Evolutionary conservation across 495 filamentous ascomycete species (phyloP).

Genomic region (Trichoderma orchidacearum): DNA sequence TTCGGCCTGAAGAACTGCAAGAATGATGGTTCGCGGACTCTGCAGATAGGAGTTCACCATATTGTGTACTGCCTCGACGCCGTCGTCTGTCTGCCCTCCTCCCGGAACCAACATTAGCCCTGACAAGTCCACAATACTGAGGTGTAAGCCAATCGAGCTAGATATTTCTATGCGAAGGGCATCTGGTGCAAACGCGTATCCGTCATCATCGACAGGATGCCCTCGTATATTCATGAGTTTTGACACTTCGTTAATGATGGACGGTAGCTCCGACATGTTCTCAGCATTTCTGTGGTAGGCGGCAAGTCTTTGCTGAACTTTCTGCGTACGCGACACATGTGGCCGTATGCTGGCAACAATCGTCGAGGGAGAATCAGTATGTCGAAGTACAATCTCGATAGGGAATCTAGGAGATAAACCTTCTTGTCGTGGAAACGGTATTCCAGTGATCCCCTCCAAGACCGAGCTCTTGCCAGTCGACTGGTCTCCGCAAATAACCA

Average conservation of each 20-base stretch:
- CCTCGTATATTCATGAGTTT: neutral
- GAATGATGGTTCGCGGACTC: slow-evolving; percentile 40
- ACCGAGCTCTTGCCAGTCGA: slow-evolving; percentile 40
- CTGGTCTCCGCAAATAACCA: slow-evolving; percentile 36
- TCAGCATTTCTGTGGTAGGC: neutral
- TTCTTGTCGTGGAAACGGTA: slow-evolving; percentile 35
- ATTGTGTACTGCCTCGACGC: slow-evolving; percentile 31
- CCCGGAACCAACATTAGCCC: slow-evolving; percentile 38
- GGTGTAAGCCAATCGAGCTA: slow-evolving; percentile 41
- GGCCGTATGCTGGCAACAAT: slow-evolving; percentile 32
- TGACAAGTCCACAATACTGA: slow-evolving; percentile 53
- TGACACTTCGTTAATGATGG: slow-evolving; percentile 7
- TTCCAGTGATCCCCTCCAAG: slow-evolving; percentile 35
- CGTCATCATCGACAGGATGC: neutral
- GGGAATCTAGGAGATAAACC: slow-evolving; percentile 46
- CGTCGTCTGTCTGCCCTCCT: slow-evolving; percentile 22
- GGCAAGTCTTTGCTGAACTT: slow-evolving; percentile 2
- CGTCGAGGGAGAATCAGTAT: slow-evolving; percentile 13
- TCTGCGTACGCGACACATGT: slow-evolving; percentile 5
- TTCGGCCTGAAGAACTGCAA: slow-evolving; percentile 43
- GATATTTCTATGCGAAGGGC: slow-evolving; percentile 47
- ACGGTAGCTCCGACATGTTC: neutral
- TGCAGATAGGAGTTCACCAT: slow-evolving; percentile 44
- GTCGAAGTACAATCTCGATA: slow-evolving; percentile 43
- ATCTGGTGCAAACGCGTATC: slow-evolving; percentile 39